A percentile compares a stretch with the other conserved stretches of the same genome.
These are phyloP conservation scores for Serendipita sp. DNA, from an alignment of 768 basidiomycete genomes.

Conservation along the genomic window DNA sequence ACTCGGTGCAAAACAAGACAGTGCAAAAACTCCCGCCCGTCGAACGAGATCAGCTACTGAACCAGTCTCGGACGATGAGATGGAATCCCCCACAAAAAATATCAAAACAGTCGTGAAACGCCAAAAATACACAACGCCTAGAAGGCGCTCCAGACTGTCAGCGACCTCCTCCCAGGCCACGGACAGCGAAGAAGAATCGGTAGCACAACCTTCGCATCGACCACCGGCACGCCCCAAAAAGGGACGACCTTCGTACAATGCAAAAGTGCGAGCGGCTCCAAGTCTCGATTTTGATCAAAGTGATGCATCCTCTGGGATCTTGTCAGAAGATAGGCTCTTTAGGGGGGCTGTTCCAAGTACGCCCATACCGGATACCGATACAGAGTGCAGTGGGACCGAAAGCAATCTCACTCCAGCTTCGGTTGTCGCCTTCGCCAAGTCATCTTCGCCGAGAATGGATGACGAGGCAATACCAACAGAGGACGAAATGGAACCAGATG, in stretches of 20 bases:
- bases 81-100: neutral
- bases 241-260: neutral
- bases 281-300: neutral
- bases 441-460: neutral
- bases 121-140: neutral
- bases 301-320: neutral
- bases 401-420: conserved; percentile 4
- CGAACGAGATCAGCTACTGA: neutral
- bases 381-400: conserved; percentile 4
- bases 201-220: neutral
- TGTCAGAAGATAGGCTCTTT: neutral
- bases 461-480: neutral
- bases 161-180: neutral
- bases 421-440: neutral
- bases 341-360: neutral
- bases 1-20: too few relatives aligned
- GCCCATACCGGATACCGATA: neutral
- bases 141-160: neutral
- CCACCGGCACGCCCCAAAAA: neutral
- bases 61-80: neutral
- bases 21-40: too few relatives aligned
- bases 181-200: neutral
- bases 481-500: conserved; percentile 7
- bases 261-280: neutral
- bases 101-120: neutral